These are phyloP conservation scores for Trifolium fragiferum DNA, from an alignment of 306 rosid species.

Conservation along the genomic window DNA sequence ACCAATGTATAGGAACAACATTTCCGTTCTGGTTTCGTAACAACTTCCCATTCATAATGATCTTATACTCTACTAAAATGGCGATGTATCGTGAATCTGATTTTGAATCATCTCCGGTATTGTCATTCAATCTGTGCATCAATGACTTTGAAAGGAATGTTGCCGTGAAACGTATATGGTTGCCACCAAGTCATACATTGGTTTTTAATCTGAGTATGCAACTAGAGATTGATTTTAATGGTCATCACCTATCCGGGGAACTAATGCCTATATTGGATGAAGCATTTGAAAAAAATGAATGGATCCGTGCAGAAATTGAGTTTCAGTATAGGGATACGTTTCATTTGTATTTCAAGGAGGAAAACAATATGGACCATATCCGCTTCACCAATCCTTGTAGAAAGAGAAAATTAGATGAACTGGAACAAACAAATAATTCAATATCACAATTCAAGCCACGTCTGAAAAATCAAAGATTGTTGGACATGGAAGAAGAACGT, in stretches of 20 bases:
- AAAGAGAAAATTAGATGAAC: no score
- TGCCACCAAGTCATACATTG: background rate
- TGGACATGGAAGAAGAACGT: no score
- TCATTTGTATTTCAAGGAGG: background rate
- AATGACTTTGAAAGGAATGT: no score
- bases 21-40: conserved; percentile 30
- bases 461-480: background rate
- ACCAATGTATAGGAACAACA: background rate
- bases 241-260: no score
- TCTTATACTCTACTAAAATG: no score
- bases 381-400: background rate
- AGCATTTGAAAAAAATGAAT: background rate
- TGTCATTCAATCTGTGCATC: no score
- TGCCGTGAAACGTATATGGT: no score
- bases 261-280: background rate
- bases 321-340: no score
- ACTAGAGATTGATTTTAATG: no score
- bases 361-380: background rate
- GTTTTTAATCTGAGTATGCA: background rate
- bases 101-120: no score
- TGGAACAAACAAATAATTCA: no score
- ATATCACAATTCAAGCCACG: background rate
- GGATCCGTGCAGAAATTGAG: background rate
- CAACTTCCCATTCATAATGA: background rate
- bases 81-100: no score